These are phyloP conservation scores for Penicillium riverlandense DNA, from an alignment of 495 filamentous ascomycete species.

Conservation along the genomic window DNA sequence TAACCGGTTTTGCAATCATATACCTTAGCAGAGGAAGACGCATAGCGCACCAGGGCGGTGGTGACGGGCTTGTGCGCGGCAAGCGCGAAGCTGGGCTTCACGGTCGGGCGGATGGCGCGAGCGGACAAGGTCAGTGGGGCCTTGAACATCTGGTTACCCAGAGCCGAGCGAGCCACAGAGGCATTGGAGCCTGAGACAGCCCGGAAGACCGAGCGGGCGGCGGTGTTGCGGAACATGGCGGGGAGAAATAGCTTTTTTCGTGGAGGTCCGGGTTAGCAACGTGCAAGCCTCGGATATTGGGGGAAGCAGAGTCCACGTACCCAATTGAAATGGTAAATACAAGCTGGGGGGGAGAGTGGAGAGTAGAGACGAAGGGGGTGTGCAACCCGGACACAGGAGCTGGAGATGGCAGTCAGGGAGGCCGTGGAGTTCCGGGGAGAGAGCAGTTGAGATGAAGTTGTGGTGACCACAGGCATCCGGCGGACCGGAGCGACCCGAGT, in stretches of 20 bases:
- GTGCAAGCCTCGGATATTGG: constrained; percentile 13
- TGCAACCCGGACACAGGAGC: constrained; percentile 23
- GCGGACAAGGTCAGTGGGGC: constrained; percentile 40
- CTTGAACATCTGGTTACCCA: constrained; percentile 37
- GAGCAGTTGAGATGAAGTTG: constrained; percentile 35
- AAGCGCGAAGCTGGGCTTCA: constrained; percentile 33
- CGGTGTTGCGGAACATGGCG: constrained; percentile 41
- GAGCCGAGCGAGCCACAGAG: constrained; percentile 34
- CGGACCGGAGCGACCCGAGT: constrained; percentile 20
- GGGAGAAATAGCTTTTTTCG: constrained; percentile 29
- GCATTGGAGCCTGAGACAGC: constrained; percentile 42
- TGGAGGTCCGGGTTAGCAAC: constrained; percentile 21
- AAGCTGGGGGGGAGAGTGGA: constrained; percentile 10
- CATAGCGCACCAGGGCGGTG: constrained; percentile 44
- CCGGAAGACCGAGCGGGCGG: constrained; percentile 41
- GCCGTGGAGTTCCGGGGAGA: constrained; percentile 23
- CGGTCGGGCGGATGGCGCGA: constrained; percentile 29
- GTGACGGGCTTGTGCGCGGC: constrained; percentile 43
- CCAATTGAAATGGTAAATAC: constrained; percentile 31
- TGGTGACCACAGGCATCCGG: constrained; percentile 31
- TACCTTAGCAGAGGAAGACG: constrained; percentile 33
- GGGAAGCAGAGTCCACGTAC: constrained; percentile 24
- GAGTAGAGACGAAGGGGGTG: constrained; percentile 31
- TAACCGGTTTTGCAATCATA: constrained; percentile 1
- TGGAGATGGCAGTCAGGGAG: constrained; percentile 26